phyloP scores from a whole-genome alignment of 2,329 filamentous ascomycete genomes.

The Beauveria bassiana region DNA sequence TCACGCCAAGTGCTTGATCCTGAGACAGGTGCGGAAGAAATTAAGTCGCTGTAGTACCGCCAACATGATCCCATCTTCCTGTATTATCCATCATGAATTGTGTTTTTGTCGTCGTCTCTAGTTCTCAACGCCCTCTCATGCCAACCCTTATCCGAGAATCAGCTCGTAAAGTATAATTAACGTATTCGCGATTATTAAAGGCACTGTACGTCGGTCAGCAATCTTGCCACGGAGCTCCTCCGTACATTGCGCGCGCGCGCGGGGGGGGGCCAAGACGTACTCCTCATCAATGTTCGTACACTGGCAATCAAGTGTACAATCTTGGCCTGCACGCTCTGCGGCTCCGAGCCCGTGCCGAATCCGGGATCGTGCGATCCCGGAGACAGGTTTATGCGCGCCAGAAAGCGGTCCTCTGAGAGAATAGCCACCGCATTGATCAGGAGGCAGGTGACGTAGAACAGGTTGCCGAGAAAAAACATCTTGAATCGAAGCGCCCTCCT shows the following conservation, averaged over 20 bases:
- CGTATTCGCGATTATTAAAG: conserved; percentile 68
- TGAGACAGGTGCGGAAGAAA: neutral
- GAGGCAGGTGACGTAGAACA: conserved; percentile 70
- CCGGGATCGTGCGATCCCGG: conserved; percentile 54
- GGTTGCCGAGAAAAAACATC: conserved; percentile 56
- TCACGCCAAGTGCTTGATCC: neutral
- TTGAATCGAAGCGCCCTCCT: neutral
- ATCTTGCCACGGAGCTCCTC: neutral
- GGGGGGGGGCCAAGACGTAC: conserved; percentile 36
- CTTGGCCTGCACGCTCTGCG: conserved; percentile 65
- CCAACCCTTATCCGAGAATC: conserved; percentile 49
- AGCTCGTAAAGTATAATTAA: conserved; percentile 70
- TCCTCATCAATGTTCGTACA: conserved; percentile 77
- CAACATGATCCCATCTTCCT: neutral
- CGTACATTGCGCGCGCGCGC: conserved; percentile 24
- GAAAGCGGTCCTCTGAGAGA: conserved; percentile 81
- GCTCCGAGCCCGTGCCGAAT: conserved; percentile 60
- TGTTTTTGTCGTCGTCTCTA: neutral
- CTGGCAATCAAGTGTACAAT: conserved; percentile 76
- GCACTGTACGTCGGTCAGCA: conserved; percentile 43
- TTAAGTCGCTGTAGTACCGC: neutral
- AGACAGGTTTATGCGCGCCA: conserved; percentile 70
- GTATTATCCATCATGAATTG: neutral
- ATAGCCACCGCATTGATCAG: conserved; percentile 81
- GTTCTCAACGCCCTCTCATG: neutral